phyloP scores from a whole-genome alignment of 176 grass and related monocot species.

The Aegilops longissima region DNA sequence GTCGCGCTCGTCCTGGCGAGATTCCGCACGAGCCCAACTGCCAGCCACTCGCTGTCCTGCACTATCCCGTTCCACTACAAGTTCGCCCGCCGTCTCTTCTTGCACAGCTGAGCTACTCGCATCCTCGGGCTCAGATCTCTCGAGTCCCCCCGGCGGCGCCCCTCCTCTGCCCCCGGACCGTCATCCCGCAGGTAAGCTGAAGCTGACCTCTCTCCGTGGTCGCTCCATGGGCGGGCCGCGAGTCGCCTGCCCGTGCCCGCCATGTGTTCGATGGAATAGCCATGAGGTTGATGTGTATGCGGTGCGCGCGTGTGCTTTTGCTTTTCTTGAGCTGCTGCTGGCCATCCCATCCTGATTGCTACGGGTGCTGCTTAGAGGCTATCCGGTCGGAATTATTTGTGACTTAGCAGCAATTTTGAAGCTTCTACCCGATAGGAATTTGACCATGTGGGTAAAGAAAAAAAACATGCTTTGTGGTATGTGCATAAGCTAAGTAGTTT shows the following conservation, averaged over 20 bases:
- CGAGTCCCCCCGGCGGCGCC: background rate
- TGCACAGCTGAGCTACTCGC: background rate
- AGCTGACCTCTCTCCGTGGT: background rate
- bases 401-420: background rate
- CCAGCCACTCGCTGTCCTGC: background rate
- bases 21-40: background rate
- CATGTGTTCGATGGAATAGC: slow-evolving; percentile 33
- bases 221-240: background rate
- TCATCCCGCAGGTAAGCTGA: background rate
- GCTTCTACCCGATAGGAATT: background rate
- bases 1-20: background rate
- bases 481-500: background rate
- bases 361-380: background rate
- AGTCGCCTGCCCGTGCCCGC: background rate
- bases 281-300: background rate
- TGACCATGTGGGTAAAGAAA: background rate
- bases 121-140: background rate
- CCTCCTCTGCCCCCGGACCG: background rate
- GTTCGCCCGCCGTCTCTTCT: background rate
- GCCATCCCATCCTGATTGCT: background rate
- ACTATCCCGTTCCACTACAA: background rate
- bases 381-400: background rate
- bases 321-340: background rate
- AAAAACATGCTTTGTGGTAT: background rate
- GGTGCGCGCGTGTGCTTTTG: background rate